These are phyloP conservation scores for Chamaecrista fasciculata DNA, from an alignment of 306 rosid species.

Conservation along the genomic window DNA sequence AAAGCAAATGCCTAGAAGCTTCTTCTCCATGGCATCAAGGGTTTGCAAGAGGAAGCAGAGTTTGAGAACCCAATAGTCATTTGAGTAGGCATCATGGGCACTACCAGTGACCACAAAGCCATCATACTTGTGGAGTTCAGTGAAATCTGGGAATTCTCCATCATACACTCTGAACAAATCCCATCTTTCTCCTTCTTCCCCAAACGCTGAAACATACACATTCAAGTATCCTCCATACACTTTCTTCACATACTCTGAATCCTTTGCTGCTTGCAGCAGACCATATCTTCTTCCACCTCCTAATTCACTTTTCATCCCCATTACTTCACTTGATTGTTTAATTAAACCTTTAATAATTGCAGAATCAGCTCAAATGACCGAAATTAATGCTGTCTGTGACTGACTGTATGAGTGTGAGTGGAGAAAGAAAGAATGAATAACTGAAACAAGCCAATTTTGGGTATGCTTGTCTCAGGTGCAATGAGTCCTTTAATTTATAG, in stretches of 20 bases:
- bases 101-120: slow-evolving; percentile 70
- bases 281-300: slow-evolving; percentile 46
- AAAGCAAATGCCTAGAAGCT: slow-evolving; percentile 72
- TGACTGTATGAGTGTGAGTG: not conserved
- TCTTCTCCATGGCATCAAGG: slow-evolving; percentile 61
- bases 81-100: slow-evolving; percentile 53
- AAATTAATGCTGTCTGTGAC: not conserved
- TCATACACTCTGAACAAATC: slow-evolving; percentile 60
- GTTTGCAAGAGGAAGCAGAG: slow-evolving; percentile 58
- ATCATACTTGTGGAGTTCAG: slow-evolving; percentile 46
- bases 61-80: slow-evolving; percentile 57
- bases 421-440: not conserved
- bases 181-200: slow-evolving; percentile 65
- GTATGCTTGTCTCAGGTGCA: not conserved
- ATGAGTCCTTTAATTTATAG: slow-evolving; percentile 21
- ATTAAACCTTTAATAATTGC: not conserved
- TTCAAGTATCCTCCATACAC: slow-evolving; percentile 60
- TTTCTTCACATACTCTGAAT: slow-evolving; percentile 57
- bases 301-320: slow-evolving; percentile 9
- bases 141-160: slow-evolving; percentile 50
- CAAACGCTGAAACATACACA: slow-evolving; percentile 54
- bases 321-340: not conserved
- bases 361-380: not conserved
- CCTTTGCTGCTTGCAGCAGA: slow-evolving; percentile 54
- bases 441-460: not conserved